Percentiles rank a stretch among this genome's conserved stretches.
These are phyloP conservation scores for Berkeleyomyces rouxiae DNA, from an alignment of 2,329 filamentous ascomycete genomes.

Conservation along the genomic window DNA sequence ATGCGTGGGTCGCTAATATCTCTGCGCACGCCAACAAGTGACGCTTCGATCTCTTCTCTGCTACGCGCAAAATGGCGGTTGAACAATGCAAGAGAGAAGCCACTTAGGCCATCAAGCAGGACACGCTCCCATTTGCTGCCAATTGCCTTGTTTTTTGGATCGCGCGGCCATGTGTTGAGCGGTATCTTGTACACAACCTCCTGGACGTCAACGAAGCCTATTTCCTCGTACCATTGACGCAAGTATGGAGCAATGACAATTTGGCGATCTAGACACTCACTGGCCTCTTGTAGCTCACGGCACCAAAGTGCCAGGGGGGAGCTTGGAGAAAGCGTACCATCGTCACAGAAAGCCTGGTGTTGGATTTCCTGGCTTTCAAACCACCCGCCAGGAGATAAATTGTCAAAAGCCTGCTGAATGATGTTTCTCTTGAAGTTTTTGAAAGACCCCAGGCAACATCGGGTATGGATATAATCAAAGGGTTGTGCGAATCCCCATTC, in stretches of 20 bases:
- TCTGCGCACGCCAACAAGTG: constrained; percentile 32
- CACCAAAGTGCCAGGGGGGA: constrained; percentile 26
- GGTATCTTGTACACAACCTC: constrained; percentile 37
- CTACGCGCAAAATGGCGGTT: constrained; percentile 26
- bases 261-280: constrained; percentile 23
- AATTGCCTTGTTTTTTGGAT: constrained; percentile 26
- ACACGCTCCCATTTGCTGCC: constrained; percentile 31
- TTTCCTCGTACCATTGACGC: constrained; percentile 26
- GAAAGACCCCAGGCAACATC: constrained; percentile 34
- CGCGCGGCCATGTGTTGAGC: constrained; percentile 36
- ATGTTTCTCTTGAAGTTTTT: constrained; percentile 30
- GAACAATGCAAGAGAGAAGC: constrained; percentile 27
- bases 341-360: constrained; percentile 26
- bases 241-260: constrained; percentile 22
- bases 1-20: constrained; percentile 29
- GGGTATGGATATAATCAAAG: constrained; percentile 39
- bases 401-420: constrained; percentile 34
- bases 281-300: constrained; percentile 25
- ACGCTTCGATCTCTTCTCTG: constrained; percentile 34
- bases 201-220: constrained; percentile 38
- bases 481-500: constrained; percentile 36
- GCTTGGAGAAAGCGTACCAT: constrained; percentile 26
- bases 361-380: constrained; percentile 36
- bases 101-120: constrained; percentile 27
- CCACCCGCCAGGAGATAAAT: constrained; percentile 35